phyloP scores from a whole-genome alignment of 163 green algal genomes.

The Smithsoniella earleae region DNA sequence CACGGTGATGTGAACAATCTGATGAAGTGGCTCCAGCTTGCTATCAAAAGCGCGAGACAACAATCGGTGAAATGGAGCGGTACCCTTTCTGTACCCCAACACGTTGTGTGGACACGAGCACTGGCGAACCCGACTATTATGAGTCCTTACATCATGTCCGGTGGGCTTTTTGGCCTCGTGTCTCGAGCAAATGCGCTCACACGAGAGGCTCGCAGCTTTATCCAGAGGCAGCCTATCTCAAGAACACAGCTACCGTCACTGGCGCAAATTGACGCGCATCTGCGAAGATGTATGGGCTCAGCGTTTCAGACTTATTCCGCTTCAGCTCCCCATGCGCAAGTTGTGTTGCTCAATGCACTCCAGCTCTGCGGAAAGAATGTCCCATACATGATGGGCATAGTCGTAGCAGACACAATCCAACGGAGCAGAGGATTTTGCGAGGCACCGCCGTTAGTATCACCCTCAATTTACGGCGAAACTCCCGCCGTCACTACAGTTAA shows the following conservation, averaged over 20 bases:
- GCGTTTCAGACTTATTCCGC: conserved; percentile 7
- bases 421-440: conserved; percentile 16
- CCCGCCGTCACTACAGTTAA: not conserved
- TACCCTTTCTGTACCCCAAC: no score
- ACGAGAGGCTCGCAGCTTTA: not conserved
- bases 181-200: not conserved
- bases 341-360: conserved; percentile 37
- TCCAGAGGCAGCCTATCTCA: not conserved
- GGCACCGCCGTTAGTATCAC: conserved; percentile 12
- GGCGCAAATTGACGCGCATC: not conserved
- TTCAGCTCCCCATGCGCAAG: not conserved
- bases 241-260: not conserved
- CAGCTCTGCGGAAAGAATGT: conserved; percentile 37
- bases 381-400: conserved; percentile 39
- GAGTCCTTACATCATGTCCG: not conserved
- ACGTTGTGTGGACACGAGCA: not conserved
- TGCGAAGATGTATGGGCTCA: conserved; percentile 11
- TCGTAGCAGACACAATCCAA: conserved; percentile 37
- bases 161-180: not conserved
- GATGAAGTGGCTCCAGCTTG: no score
- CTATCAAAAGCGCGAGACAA: no score
- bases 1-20: no score
- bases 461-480: not conserved
- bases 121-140: conserved; percentile 15
- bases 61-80: no score